Conservation (phyloP, 495 filamentous ascomycete species). For the Daldinia loculata region DNA sequence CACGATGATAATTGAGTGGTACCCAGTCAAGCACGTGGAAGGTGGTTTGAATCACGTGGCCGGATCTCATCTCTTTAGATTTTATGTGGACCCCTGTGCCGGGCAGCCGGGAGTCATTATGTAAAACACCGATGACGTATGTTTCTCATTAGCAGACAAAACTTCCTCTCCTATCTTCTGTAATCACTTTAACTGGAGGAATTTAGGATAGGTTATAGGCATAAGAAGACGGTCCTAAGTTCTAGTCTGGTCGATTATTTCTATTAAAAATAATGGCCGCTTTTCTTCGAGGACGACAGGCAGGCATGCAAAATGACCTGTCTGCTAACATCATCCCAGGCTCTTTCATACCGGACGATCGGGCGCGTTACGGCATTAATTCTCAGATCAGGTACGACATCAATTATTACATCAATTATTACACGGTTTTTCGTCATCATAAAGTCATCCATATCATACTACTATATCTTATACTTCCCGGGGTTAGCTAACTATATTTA, state of each 20-base stretch:
- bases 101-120: background rate
- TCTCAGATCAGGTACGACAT: conserved; percentile 73
- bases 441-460: background rate
- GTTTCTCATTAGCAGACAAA: background rate
- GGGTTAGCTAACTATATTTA: conserved; percentile 14
- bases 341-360: conserved; percentile 83
- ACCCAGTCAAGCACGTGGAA: background rate
- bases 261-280: conserved; percentile 68
- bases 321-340: conserved; percentile 79
- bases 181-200: background rate
- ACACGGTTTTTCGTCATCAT: background rate
- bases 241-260: background rate
- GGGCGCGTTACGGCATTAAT: conserved; percentile 84
- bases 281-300: conserved; percentile 90
- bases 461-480: background rate
- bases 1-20: too few species aligned
- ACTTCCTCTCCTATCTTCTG: background rate
- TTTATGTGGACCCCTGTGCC: background rate
- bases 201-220: background rate
- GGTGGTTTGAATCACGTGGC: background rate
- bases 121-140: conserved; percentile 34
- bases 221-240: background rate
- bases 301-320: conserved; percentile 89
- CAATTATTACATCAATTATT: conserved; percentile 12
- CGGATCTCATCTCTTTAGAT: background rate